Evolutionary conservation across 1,284 basidiomycete species (phyloP).

Genomic region (Puccinia polysora): DNA sequence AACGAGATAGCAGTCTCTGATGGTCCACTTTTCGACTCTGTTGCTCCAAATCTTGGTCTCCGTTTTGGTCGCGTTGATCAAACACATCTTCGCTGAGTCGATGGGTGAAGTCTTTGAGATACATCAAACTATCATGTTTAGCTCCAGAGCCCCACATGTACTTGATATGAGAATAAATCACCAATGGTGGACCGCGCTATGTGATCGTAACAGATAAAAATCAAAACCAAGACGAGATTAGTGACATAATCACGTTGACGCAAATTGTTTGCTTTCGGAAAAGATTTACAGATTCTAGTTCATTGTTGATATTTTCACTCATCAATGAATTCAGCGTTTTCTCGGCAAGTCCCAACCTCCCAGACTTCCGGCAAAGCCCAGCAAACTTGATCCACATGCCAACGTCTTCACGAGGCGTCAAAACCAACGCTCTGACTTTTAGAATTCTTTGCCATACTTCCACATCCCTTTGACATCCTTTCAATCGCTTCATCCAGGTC

Average conservation of each 20-base stretch:
- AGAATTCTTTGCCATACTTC: constrained; percentile 98
- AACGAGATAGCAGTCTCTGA: constrained; percentile 83
- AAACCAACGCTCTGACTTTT: constrained; percentile 88
- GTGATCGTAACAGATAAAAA: constrained; percentile 51
- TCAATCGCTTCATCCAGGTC: constrained; percentile 66
- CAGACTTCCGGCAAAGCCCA: constrained; percentile 78
- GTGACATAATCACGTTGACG: not conserved
- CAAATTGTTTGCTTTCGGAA: not conserved
- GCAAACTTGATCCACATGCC: constrained; percentile 97
- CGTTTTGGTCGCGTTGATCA: constrained; percentile 55
- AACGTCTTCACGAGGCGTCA: constrained; percentile 89
- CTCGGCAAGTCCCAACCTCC: constrained; percentile 81
- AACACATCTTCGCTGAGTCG: constrained; percentile 70
- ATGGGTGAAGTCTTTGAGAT: constrained; percentile 77
- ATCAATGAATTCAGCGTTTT: constrained; percentile 93
- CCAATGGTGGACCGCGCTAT: constrained; percentile 84
- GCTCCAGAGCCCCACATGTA: constrained; percentile 90
- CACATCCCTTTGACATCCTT: constrained; percentile 95
- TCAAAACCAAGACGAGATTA: constrained; percentile 51
- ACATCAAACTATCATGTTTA: constrained; percentile 72
- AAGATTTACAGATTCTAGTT: constrained; percentile 44
- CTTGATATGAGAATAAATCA: constrained; percentile 95
- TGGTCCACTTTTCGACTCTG: constrained; percentile 67
- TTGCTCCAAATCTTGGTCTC: constrained; percentile 57
- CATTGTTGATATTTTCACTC: constrained; percentile 57